Conservation (phyloP, 2,329 filamentous ascomycete genomes). For the Aspergillus tubingensis region DNA sequence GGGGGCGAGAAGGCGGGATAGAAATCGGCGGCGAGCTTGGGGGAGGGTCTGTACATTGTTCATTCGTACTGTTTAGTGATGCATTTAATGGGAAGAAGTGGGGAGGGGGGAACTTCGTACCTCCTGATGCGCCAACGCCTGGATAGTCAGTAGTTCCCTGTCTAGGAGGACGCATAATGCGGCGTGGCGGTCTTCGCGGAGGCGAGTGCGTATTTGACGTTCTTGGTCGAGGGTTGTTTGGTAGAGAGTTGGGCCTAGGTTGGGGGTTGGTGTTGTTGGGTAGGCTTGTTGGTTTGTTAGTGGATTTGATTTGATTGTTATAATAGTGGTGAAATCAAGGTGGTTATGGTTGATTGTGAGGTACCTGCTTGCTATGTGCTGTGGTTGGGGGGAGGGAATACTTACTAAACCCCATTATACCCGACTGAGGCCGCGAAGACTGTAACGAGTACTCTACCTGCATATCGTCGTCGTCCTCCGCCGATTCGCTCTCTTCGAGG, state of each 20-base stretch:
- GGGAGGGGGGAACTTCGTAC: constrained; percentile 24
- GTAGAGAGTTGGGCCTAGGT: constrained; percentile 6
- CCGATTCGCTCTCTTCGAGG: background rate
- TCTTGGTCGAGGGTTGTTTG: constrained; percentile 22
- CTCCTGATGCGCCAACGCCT: constrained; percentile 41
- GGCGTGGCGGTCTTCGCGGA: constrained; percentile 40
- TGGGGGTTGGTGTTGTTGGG: background rate
- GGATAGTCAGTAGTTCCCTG: constrained; percentile 42
- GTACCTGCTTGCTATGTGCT: background rate
- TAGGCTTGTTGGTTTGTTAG: background rate
- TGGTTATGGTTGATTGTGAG: background rate
- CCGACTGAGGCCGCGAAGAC: background rate
- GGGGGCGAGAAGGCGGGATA: constrained; percentile 36
- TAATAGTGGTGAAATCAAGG: background rate
- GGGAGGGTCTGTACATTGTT: constrained; percentile 36
- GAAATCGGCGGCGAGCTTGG: constrained; percentile 40
- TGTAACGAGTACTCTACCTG: constrained; percentile 22
- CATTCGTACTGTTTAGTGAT: too few species aligned
- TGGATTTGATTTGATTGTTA: too few species aligned
- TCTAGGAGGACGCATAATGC: constrained; percentile 42
- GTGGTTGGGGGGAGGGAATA: background rate
- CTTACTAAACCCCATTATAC: background rate
- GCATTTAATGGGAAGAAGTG: too few species aligned
- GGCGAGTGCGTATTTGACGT: constrained; percentile 25
- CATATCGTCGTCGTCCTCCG: constrained; percentile 23